These are phyloP conservation scores for Ganoderma sp. DNA, from an alignment of 1,284 basidiomycete species.

Conservation along the genomic window DNA sequence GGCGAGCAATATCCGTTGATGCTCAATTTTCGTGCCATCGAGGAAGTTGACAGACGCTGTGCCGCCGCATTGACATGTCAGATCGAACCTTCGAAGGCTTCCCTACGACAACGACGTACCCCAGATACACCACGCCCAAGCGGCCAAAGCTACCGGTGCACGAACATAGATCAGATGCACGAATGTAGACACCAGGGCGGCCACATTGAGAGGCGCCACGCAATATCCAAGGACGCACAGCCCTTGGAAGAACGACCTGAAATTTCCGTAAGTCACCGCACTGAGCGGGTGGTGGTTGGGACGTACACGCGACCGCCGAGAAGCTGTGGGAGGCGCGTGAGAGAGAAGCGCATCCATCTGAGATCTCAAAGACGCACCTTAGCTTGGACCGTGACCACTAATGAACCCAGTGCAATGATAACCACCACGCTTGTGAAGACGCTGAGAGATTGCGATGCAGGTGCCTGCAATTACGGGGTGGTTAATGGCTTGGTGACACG, in stretches of 20 bases:
- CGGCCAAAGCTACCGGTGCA: conserved; percentile 80
- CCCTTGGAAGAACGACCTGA: conserved; percentile 93
- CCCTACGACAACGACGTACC: conserved; percentile 57
- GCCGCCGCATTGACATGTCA: conserved; percentile 7
- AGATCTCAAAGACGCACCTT: conserved; percentile 55
- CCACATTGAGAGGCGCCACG: conserved; percentile 87
- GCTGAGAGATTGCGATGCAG: conserved; percentile 80
- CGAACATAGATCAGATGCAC: conserved; percentile 86
- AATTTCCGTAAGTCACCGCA: conserved; percentile 1
- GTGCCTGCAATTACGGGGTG: conserved; percentile 63
- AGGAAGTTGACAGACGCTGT: conserved; percentile 92
- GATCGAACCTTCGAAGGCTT: conserved; percentile 14
- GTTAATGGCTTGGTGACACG: conserved; percentile 9
- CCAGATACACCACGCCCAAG: conserved; percentile 96
- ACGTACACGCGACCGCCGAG: conserved; percentile 93
- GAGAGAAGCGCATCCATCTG: background rate
- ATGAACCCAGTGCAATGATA: conserved; percentile 86
- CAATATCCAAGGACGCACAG: conserved; percentile 93
- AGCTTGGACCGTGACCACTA: conserved; percentile 91
- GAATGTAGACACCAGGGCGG: conserved; percentile 86
- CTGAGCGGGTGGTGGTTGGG: background rate
- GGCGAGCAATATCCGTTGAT: conserved; percentile 85
- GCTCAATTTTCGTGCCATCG: conserved; percentile 90
- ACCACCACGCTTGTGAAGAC: conserved; percentile 93
- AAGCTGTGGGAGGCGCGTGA: conserved; percentile 53